A percentile compares a stretch with the other conserved stretches of the same genome.
Conservation (phyloP, 495 filamentous ascomycete species). For the Monascus purpureus region DNA sequence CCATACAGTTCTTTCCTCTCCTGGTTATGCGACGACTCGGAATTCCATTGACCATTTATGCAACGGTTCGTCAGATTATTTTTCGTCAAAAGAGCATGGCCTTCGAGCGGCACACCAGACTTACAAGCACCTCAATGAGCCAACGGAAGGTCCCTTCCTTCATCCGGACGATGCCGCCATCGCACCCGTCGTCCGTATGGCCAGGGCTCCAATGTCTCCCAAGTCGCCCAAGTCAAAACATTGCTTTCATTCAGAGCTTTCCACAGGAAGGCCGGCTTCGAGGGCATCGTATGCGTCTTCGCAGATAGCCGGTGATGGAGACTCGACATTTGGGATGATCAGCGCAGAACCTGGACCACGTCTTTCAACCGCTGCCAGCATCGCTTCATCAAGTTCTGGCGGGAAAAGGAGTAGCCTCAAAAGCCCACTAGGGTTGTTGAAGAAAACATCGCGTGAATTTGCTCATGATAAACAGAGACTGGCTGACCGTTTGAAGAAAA, state of each 20-base stretch:
- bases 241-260: slow-evolving; percentile 18
- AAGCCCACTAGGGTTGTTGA: slow-evolving; percentile 18
- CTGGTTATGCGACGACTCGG: slow-evolving; percentile 15
- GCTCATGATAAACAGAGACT: slow-evolving; percentile 19
- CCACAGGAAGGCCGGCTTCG: slow-evolving; percentile 18
- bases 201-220: slow-evolving; percentile 68
- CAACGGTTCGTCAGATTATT: slow-evolving; percentile 5
- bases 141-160: slow-evolving; percentile 29
- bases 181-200: slow-evolving; percentile 72
- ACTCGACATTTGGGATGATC: slow-evolving; percentile 28
- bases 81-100: slow-evolving; percentile 27
- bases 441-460: slow-evolving; percentile 26
- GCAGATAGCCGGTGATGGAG: slow-evolving; percentile 15
- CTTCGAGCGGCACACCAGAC: slow-evolving; percentile 62
- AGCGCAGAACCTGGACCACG: slow-evolving; percentile 27
- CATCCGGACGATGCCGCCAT: slow-evolving; percentile 63
- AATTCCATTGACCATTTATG: neutral
- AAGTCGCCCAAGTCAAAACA: slow-evolving; percentile 38
- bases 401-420: slow-evolving; percentile 27
- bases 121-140: slow-evolving; percentile 27
- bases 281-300: slow-evolving; percentile 26
- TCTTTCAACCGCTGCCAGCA: slow-evolving; percentile 23
- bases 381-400: slow-evolving; percentile 26
- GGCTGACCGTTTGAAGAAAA: slow-evolving; percentile 20
- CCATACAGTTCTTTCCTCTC: slow-evolving; percentile 33